Conservation (phyloP, 805 yeast species). For the Dipodascus albidus region DNA sequence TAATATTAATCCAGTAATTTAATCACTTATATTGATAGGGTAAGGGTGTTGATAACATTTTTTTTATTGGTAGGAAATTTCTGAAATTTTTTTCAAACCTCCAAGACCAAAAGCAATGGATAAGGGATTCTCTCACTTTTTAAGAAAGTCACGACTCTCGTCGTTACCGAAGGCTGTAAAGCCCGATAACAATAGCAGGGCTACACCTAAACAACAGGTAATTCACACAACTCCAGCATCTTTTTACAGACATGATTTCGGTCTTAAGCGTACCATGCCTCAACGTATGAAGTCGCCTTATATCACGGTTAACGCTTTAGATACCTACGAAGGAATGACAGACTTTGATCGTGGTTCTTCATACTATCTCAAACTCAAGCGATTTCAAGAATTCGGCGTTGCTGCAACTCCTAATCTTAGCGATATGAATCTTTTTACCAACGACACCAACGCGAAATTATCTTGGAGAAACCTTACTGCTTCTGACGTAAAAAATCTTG, state of each 20-base stretch:
- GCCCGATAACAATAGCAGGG: neutral
- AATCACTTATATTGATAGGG: no score
- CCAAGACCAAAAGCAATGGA: neutral
- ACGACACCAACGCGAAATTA: slow-evolving; percentile 9
- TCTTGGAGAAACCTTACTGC: slow-evolving; percentile 5
- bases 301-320: slow-evolving; percentile 18
- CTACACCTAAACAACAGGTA: slow-evolving; percentile 20
- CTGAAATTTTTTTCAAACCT: neutral
- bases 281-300: slow-evolving; percentile 17
- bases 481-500: slow-evolving; percentile 4
- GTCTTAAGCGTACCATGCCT: slow-evolving; percentile 23
- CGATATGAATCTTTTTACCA: slow-evolving; percentile 9
- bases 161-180: neutral
- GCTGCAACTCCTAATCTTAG: slow-evolving; percentile 12
- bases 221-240: slow-evolving; percentile 23
- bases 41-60: neutral
- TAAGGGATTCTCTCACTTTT: neutral
- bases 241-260: slow-evolving; percentile 26
- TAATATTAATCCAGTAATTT: neutral
- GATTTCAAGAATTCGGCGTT: slow-evolving; percentile 22
- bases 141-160: neutral
- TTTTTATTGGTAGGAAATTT: neutral
- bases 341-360: slow-evolving; percentile 19
- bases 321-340: slow-evolving; percentile 20
- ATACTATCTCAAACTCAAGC: slow-evolving; percentile 18